Percentiles rank a stretch among this genome's conserved stretches.
Conservation (phyloP, 2,329 filamentous ascomycete genomes). For the Neonectria ditissima region DNA sequence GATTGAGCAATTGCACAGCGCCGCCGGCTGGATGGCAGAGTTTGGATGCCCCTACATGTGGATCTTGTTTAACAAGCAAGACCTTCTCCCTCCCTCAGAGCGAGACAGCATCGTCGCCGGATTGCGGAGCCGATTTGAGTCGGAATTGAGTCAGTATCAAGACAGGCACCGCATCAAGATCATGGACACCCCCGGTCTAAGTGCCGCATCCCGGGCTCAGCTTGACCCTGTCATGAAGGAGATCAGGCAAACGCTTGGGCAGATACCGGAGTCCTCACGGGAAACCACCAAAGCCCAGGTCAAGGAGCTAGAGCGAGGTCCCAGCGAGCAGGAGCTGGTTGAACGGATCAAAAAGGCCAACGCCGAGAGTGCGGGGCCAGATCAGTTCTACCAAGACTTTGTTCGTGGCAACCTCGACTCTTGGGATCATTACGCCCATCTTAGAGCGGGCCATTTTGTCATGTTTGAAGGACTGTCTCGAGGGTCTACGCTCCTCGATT, state of each 20-base stretch:
- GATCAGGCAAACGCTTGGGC: slow-evolving; percentile 30
- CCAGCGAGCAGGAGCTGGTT: slow-evolving; percentile 31
- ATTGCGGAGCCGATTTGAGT: slow-evolving; percentile 23
- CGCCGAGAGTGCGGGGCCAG: slow-evolving; percentile 12
- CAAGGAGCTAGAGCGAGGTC: slow-evolving; percentile 22
- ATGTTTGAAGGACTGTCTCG: slow-evolving; percentile 44
- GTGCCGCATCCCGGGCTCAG: slow-evolving; percentile 30
- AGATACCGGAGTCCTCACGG: background rate
- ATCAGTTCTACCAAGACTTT: slow-evolving; percentile 46
- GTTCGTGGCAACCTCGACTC: slow-evolving; percentile 40
- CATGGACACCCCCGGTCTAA: slow-evolving; percentile 42
- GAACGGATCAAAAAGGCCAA: slow-evolving; percentile 24
- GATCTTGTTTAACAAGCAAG: slow-evolving; percentile 50
- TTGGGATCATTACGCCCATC: slow-evolving; percentile 51
- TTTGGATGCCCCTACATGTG: slow-evolving; percentile 42
- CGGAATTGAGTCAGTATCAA: slow-evolving; percentile 27
- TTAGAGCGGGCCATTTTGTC: slow-evolving; percentile 49
- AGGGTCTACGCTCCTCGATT: slow-evolving; percentile 41
- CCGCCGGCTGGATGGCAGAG: slow-evolving; percentile 35
- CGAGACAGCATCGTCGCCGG: slow-evolving; percentile 32
- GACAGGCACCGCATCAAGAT: slow-evolving; percentile 32
- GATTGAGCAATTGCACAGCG: slow-evolving; percentile 42
- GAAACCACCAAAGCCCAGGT: slow-evolving; percentile 18
- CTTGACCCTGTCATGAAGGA: slow-evolving; percentile 31
- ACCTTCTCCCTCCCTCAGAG: slow-evolving; percentile 37